Percentiles rank a stretch among this genome's conserved stretches.
These are phyloP conservation scores for Diospyros kaki DNA, from an alignment of 148 eudicot genomes.

Conservation along the genomic window DNA sequence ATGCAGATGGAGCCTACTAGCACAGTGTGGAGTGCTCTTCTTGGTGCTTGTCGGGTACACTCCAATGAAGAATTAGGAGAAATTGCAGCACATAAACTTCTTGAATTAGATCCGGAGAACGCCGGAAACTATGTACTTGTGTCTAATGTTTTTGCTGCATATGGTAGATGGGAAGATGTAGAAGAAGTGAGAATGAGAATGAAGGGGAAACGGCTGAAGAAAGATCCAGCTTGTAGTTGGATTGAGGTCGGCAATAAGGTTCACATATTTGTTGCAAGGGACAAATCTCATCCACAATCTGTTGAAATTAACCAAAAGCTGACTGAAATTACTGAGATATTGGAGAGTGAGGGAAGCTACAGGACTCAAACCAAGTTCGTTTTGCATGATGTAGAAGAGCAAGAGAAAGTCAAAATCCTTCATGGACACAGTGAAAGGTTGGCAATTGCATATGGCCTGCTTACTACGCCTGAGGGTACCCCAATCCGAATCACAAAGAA, in stretches of 20 bases:
- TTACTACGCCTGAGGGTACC: slow-evolving; percentile 36
- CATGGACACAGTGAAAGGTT: slow-evolving; percentile 80
- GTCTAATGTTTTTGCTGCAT: slow-evolving; percentile 67
- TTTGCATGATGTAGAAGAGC: slow-evolving; percentile 69
- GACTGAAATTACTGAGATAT: slow-evolving; percentile 32
- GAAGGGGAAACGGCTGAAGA: slow-evolving; percentile 64
- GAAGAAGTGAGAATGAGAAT: slow-evolving; percentile 55
- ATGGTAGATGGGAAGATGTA: slow-evolving; percentile 69
- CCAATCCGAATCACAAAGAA: slow-evolving; percentile 79
- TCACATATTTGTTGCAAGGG: slow-evolving; percentile 71
- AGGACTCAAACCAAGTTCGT: slow-evolving; percentile 57
- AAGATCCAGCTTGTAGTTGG: slow-evolving; percentile 96
- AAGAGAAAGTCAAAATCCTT: slow-evolving; percentile 61
- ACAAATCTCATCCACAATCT: slow-evolving; percentile 60
- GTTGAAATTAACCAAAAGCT: slow-evolving; percentile 51
- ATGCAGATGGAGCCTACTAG: slow-evolving; percentile 61
- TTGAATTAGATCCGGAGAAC: slow-evolving; percentile 60
- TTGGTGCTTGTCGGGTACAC: slow-evolving; percentile 73
- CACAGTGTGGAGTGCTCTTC: slow-evolving; percentile 74
- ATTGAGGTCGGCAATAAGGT: slow-evolving; percentile 62
- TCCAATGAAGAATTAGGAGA: slow-evolving; percentile 49
- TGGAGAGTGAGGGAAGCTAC: slow-evolving; percentile 66
- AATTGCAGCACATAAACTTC: slow-evolving; percentile 62
- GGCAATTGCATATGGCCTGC: slow-evolving; percentile 78
- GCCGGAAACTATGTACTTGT: slow-evolving; percentile 70